These are phyloP conservation scores for Ligustrum vulgare DNA, from an alignment of 257 asterid species.

Conservation along the genomic window DNA sequence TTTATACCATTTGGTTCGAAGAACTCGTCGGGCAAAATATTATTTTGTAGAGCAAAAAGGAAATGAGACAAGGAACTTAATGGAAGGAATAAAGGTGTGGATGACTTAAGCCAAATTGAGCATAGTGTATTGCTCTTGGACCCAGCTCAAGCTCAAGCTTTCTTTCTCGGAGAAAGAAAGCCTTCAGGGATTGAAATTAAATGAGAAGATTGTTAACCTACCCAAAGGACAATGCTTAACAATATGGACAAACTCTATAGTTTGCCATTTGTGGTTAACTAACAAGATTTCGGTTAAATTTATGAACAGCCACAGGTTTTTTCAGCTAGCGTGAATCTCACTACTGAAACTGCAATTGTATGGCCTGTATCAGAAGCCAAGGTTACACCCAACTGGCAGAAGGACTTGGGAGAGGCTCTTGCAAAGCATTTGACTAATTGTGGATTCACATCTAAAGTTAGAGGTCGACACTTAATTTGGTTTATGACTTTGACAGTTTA, in stretches of 20 bases:
- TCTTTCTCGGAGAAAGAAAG: not conserved
- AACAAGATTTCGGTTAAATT: not conserved
- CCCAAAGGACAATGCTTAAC: not conserved
- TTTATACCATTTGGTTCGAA: not conserved
- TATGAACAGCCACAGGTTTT: conserved; percentile 55
- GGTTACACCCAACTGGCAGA: conserved; percentile 50
- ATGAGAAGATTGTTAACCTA: not conserved
- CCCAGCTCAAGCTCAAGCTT: not conserved
- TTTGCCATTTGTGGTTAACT: not conserved
- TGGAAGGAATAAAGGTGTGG: not conserved
- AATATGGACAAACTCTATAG: not conserved
- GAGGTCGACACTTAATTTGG: conserved; percentile 54
- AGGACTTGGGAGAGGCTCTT: conserved; percentile 51
- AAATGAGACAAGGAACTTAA: not conserved
- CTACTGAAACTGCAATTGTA: conserved; percentile 57
- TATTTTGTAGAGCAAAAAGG: not conserved
- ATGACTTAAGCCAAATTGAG: not conserved
- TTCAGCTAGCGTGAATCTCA: conserved; percentile 58
- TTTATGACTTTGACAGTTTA: conserved; percentile 18
- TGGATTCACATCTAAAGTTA: conserved; percentile 55
- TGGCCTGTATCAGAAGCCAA: conserved; percentile 57
- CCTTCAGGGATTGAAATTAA: not conserved
- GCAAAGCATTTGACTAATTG: conserved; percentile 59
- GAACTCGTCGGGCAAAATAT: not conserved
- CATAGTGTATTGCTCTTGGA: not conserved